phyloP scores from a whole-genome alignment of 257 asterid genomes.

The Oldenlandia corymbosa region DNA sequence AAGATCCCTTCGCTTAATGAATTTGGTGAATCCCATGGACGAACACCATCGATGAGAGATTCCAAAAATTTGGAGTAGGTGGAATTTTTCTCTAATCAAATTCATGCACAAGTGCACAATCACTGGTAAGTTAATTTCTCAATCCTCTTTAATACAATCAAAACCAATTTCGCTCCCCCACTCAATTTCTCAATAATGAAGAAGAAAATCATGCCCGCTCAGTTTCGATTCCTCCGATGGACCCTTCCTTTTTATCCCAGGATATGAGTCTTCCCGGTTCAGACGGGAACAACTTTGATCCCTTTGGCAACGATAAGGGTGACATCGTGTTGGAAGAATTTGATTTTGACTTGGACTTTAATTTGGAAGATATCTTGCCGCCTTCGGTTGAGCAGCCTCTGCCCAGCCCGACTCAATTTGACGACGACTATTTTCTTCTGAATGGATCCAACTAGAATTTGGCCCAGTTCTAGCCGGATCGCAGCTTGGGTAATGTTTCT shows the following conservation, averaged over 20 bases:
- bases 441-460: constrained; percentile 25
- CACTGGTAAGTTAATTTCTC: too few relatives aligned
- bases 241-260: constrained; percentile 35
- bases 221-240: constrained; percentile 44
- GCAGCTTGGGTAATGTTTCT: constrained; percentile 16
- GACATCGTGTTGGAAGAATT: constrained; percentile 36
- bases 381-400: constrained; percentile 15
- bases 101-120: too few relatives aligned
- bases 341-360: constrained; percentile 52
- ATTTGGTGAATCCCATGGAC: too few relatives aligned
- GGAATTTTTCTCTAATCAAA: too few relatives aligned
- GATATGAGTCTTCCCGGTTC: constrained; percentile 14
- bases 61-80: too few relatives aligned
- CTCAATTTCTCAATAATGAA: too few relatives aligned
- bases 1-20: too few relatives aligned
- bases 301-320: constrained; percentile 22
- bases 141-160: too few relatives aligned
- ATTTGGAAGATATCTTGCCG: constrained; percentile 55
- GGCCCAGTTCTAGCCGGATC: constrained; percentile 10
- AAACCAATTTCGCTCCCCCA: too few relatives aligned
- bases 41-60: too few relatives aligned
- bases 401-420: constrained; percentile 25
- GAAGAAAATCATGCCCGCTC: too few relatives aligned
- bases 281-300: constrained; percentile 5
- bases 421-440: constrained; percentile 13